Conservation (phyloP, 192 early-diverging fungal genomes). For the Entomortierella beljakovae region DNA sequence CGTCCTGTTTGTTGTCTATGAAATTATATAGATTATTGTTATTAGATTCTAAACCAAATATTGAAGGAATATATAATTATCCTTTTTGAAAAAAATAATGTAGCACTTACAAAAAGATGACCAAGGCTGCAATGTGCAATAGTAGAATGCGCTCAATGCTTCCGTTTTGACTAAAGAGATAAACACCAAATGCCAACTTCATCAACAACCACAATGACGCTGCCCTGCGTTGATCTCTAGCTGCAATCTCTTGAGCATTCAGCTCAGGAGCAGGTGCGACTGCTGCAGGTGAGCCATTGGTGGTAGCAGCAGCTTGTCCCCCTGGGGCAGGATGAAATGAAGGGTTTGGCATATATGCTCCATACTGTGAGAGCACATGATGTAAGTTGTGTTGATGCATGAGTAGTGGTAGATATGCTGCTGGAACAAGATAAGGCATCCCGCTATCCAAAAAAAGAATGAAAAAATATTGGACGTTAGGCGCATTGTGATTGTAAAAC, state of each 20-base stretch:
- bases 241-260: slow-evolving; percentile 32
- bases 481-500: neutral
- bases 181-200: slow-evolving; percentile 70
- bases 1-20: slow-evolving; percentile 65
- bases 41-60: neutral
- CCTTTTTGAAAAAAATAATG: neutral
- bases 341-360: neutral
- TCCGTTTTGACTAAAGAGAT: slow-evolving; percentile 71
- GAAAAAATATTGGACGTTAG: neutral
- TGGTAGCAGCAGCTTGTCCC: slow-evolving; percentile 16
- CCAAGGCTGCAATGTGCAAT: slow-evolving; percentile 64
- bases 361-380: slow-evolving; percentile 2
- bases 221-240: slow-evolving; percentile 54
- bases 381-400: slow-evolving; percentile 35
- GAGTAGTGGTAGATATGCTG: slow-evolving; percentile 33
- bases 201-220: slow-evolving; percentile 68
- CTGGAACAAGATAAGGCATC: slow-evolving; percentile 55
- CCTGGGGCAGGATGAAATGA: slow-evolving; percentile 17
- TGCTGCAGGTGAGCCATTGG: too few relatives aligned
- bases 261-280: neutral
- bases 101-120: slow-evolving; percentile 64
- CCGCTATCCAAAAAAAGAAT: slow-evolving; percentile 33
- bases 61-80: neutral
- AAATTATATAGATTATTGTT: neutral
- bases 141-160: slow-evolving; percentile 67